Evolutionary conservation across 2,329 filamentous ascomycete species (phyloP).

Genomic region (Aspergillus brunneoviolaceus): DNA sequence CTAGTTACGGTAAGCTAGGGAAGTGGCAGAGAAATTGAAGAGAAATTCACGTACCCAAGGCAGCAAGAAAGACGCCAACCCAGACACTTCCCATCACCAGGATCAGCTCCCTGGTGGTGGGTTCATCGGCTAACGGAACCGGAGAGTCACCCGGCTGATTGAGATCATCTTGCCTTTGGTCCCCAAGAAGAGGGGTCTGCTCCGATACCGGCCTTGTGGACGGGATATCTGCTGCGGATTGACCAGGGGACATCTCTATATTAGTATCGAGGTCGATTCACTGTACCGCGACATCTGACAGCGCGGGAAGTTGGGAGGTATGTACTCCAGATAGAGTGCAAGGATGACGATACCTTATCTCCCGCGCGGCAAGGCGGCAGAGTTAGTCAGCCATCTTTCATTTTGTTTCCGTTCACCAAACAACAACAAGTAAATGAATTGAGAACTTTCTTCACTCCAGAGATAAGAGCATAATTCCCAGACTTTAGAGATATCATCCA

Average conservation of each 20-base stretch:
- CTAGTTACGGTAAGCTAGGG: conserved; percentile 36
- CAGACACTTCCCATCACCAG: conserved; percentile 52
- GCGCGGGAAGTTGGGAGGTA: not conserved
- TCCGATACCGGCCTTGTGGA: conserved; percentile 24
- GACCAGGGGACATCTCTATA: conserved; percentile 14
- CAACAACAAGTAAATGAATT: no score
- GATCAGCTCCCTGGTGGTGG: conserved; percentile 47
- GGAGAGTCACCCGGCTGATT: conserved; percentile 13
- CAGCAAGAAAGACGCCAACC: conserved; percentile 57
- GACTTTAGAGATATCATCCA: no score
- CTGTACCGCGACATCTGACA: not conserved
- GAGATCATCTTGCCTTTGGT: conserved; percentile 16
- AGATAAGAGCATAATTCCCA: no score
- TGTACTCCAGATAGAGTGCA: not conserved
- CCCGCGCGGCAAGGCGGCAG: not conserved
- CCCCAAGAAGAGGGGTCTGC: conserved; percentile 33
- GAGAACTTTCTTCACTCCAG: no score
- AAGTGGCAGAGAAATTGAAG: not conserved
- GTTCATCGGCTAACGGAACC: conserved; percentile 43
- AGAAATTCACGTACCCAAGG: conserved; percentile 45
- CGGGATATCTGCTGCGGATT: conserved; percentile 6
- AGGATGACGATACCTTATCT: not conserved
- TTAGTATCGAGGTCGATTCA: not conserved
- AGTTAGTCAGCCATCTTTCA: not conserved
- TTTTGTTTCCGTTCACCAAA: no score